Base-by-base conservation (phyloP, 768 basidiomycete genomes). In the Pleurotus cornucopiae region DNA sequence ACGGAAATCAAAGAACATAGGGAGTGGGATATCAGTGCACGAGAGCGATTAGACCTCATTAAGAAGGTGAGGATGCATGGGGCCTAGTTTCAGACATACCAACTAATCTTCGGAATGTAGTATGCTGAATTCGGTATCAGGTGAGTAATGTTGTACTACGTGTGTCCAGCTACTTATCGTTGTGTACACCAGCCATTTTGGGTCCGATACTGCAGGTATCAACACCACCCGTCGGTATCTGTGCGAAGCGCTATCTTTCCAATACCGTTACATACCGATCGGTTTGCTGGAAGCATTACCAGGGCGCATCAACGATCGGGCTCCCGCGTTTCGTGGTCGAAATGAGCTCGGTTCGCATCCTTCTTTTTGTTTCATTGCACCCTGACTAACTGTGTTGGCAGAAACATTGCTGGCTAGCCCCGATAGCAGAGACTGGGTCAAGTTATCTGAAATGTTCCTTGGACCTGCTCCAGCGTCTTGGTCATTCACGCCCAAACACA, bases 231-330 rank as follows among this genome's bases (percentile, higher is more conserved):
- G 97, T 21, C 81, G 97, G 55, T 99, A 95, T 73, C 83, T 98
- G 11, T 95, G 92, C 67, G 97, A 98, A 72, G 87, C 93, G 0
- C 77, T 99, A 2, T 96, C 94, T 0, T 99, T 98, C 79, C 92
- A 94, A 64, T 89, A 96, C 69, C 91, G 97, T 45, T 99, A 99
- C 66, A 75, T 98, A 46, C 97, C 97, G 5, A 87, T 98, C 46
- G 97, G 97, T 0, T 73, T 99, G 5, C 80, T 98, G 16, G 95
- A 99, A 67, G 73, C 66, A 1, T 73, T 94, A 21, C 94, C 96
- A 0, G 82, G 78, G 2, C 78, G 80, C 57, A 84, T 99, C 61
- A 98, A 98, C 66, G 95, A 98, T 56, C 84, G 97, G 9, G 85
- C 95, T 0, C 92, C 93, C 0, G 83, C 89, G 0, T 98, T 90